Evolutionary conservation across 768 basidiomycete species (phyloP).

Genomic region (Rossbeevera mucosa): DNA sequence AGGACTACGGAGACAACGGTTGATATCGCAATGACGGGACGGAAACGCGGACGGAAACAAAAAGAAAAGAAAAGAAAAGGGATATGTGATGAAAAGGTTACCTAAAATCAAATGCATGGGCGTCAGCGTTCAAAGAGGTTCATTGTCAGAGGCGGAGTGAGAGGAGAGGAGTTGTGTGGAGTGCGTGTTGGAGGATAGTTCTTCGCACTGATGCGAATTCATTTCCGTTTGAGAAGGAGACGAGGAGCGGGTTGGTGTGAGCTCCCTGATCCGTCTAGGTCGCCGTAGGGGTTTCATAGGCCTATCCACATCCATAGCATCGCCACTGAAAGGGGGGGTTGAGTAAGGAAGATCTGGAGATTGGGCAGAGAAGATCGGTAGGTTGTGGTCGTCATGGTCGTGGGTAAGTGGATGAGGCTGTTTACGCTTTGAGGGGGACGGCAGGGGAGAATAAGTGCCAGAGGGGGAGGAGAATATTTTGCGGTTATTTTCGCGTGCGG

Average conservation of each 20-base stretch:
- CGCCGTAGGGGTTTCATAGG: slow-evolving; percentile 36
- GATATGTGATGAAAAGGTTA: slow-evolving; percentile 18
- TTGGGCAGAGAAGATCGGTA: slow-evolving; percentile 14
- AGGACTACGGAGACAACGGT: slow-evolving; percentile 22
- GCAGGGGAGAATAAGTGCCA: slow-evolving; percentile 28
- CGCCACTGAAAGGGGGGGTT: slow-evolving; percentile 22
- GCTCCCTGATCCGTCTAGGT: slow-evolving; percentile 28
- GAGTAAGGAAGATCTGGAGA: slow-evolving; percentile 22
- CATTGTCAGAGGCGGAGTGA: slow-evolving; percentile 22
- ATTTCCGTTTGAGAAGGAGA: slow-evolving; percentile 31
- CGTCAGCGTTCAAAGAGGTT: slow-evolving; percentile 20
- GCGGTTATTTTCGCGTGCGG: slow-evolving; percentile 53
- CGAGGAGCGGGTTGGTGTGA: slow-evolving; percentile 22
- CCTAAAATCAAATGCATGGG: slow-evolving; percentile 20
- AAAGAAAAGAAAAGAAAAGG: slow-evolving; percentile 11
- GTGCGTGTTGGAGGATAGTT: slow-evolving; percentile 17
- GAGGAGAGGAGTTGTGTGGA: slow-evolving; percentile 15
- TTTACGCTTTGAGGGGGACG: slow-evolving; percentile 37
- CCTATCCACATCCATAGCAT: slow-evolving; percentile 30
- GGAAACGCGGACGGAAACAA: slow-evolving; percentile 17
- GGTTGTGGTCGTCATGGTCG: slow-evolving; percentile 16
- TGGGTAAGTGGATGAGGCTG: slow-evolving; percentile 21
- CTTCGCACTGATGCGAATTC: slow-evolving; percentile 26
- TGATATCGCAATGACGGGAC: slow-evolving; percentile 11
- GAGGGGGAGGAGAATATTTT: slow-evolving; percentile 41